Evolutionary conservation across 2,329 filamentous ascomycete genomes (phyloP).

Genomic region (Aureobasidium sp.): DNA sequence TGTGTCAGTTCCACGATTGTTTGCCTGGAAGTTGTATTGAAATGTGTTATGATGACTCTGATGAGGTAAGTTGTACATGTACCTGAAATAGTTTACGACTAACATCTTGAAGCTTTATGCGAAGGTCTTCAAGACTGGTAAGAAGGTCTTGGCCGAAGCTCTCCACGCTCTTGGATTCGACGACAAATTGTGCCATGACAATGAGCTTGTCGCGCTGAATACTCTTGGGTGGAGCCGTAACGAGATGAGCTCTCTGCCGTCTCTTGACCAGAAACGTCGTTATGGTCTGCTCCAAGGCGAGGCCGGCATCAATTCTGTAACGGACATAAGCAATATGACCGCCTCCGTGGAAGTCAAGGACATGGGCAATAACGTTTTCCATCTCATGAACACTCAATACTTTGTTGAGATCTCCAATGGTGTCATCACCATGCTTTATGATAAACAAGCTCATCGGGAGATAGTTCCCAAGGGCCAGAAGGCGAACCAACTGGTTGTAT

Average conservation of each 20-base stretch:
- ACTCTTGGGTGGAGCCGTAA: slow-evolving; percentile 68
- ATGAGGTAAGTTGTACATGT: slow-evolving; percentile 47
- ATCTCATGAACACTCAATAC: slow-evolving; percentile 72
- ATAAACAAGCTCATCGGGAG: slow-evolving; percentile 66
- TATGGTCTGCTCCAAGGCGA: slow-evolving; percentile 43
- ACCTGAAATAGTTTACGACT: neutral
- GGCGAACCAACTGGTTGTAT: slow-evolving; percentile 87
- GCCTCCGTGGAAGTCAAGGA: slow-evolving; percentile 44
- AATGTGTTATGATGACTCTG: slow-evolving; percentile 96
- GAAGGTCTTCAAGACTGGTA: slow-evolving; percentile 69
- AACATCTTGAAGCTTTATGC: slow-evolving; percentile 57
- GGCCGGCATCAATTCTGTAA: slow-evolving; percentile 36
- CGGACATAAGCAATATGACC: neutral
- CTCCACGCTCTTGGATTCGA: slow-evolving; percentile 60
- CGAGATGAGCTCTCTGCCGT: slow-evolving; percentile 62
- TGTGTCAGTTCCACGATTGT: slow-evolving; percentile 98
- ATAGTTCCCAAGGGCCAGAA: slow-evolving; percentile 65
- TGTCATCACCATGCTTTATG: slow-evolving; percentile 76
- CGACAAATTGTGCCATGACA: slow-evolving; percentile 36
- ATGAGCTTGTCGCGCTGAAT: slow-evolving; percentile 62
- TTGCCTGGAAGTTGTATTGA: slow-evolving; percentile 91
- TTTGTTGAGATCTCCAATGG: slow-evolving; percentile 66
- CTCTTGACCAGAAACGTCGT: slow-evolving; percentile 25
- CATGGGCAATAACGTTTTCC: slow-evolving; percentile 56
- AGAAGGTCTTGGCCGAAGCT: slow-evolving; percentile 64